Conservation (phyloP, 441 rosid species). For the Populus hybrid region DNA sequence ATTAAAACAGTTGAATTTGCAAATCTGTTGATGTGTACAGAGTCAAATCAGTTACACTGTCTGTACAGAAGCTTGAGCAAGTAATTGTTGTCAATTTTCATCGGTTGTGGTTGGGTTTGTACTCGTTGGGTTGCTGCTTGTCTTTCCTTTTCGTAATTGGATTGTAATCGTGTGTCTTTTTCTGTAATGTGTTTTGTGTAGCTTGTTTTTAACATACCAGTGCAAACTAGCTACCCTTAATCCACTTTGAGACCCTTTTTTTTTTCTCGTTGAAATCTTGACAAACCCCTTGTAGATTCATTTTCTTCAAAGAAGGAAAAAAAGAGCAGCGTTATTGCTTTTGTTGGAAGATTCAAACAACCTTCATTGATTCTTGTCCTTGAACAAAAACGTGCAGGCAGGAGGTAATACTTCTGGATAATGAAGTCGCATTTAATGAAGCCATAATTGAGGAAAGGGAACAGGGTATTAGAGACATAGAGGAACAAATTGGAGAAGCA, state of each 20-base stretch:
- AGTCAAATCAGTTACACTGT: neutral
- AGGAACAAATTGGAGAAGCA: constrained; percentile 60
- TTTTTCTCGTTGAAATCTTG: neutral
- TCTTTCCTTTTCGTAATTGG: neutral
- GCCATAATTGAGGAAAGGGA: constrained; percentile 76
- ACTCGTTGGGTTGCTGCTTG: neutral
- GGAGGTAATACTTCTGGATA: constrained; percentile 53
- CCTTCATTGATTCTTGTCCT: constrained; percentile 1
- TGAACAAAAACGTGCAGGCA: constrained; percentile 38
- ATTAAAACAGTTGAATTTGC: neutral
- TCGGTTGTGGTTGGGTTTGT: neutral
- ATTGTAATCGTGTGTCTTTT: neutral
- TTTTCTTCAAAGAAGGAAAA: neutral
- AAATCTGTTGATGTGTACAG: neutral
- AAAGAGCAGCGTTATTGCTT: neutral
- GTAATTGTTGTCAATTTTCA: neutral
- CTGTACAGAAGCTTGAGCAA: neutral
- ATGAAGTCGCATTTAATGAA: constrained; percentile 68
- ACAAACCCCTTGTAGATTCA: neutral
- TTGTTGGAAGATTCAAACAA: constrained; percentile 10
- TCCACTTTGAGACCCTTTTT: neutral
- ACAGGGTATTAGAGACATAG: constrained; percentile 58
- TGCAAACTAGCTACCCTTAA: neutral
- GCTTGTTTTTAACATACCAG: neutral
- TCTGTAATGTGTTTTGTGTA: neutral